Conservation (phyloP, 2,329 filamentous ascomycete species). For the Zarea fungicola region DNA sequence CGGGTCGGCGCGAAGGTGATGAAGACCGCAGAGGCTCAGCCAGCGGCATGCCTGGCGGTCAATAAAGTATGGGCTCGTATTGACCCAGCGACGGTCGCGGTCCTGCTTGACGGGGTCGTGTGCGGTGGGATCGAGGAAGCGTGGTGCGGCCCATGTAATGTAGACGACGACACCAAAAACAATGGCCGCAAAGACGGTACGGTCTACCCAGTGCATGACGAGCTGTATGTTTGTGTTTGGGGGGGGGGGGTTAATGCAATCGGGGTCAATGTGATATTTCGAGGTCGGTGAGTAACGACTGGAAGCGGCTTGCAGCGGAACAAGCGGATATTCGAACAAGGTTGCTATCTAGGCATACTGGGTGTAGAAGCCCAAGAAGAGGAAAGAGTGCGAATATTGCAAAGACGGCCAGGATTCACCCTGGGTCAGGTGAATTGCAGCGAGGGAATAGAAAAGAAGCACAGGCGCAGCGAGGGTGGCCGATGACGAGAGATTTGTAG, state of each 20-base stretch:
- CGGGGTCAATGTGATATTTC: too few relatives aligned
- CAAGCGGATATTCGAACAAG: too few relatives aligned
- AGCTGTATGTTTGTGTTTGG: background rate
- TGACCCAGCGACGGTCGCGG: constrained; percentile 63
- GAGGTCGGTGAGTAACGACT: constrained; percentile 6
- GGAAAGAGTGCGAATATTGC: background rate
- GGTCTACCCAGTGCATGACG: constrained; percentile 8
- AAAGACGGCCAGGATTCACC: background rate
- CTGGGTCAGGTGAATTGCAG: background rate
- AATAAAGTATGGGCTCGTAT: constrained; percentile 65
- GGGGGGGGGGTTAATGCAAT: background rate
- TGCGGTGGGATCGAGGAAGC: constrained; percentile 57
- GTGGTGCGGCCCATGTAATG: constrained; percentile 45
- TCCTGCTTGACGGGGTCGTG: constrained; percentile 54
- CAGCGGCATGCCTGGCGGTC: constrained; percentile 74
- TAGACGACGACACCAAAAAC: constrained; percentile 42
- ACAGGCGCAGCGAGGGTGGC: background rate
- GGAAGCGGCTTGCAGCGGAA: background rate
- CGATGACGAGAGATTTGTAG: constrained; percentile 8
- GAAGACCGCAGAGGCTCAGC: constrained; percentile 73
- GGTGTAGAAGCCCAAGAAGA: too few relatives aligned
- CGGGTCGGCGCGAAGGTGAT: constrained; percentile 62
- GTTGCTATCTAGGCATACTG: too few relatives aligned
- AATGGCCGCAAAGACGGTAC: constrained; percentile 18
- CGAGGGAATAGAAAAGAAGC: background rate